Evolutionary conservation across 2,329 filamentous ascomycete genomes (phyloP).

Genomic region (Clonostachys rhizophaga): DNA sequence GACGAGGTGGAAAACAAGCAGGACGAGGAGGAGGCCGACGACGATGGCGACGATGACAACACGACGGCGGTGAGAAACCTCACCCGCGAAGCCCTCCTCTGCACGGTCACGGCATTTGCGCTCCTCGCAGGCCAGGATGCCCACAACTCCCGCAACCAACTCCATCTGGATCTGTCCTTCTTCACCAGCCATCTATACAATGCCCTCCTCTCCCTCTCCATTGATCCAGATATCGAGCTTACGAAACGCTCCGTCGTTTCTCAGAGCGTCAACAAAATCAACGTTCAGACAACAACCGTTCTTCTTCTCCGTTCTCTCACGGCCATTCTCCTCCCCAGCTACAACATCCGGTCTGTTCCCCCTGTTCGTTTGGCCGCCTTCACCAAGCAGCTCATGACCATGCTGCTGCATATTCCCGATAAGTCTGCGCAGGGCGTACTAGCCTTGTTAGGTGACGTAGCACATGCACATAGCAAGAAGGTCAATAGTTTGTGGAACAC

Average conservation of each 20-base stretch:
- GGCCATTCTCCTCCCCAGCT: conserved; percentile 71
- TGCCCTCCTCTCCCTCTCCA: conserved; percentile 71
- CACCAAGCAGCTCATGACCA: conserved; percentile 81
- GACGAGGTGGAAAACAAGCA: conserved; percentile 36
- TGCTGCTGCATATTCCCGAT: conserved; percentile 81
- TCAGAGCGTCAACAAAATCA: conserved; percentile 62
- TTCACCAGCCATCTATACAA: conserved; percentile 94
- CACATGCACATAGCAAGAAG: conserved; percentile 77
- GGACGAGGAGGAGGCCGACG: conserved; percentile 31
- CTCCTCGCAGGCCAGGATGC: conserved; percentile 91
- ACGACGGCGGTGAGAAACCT: conserved; percentile 58
- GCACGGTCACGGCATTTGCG: conserved; percentile 95
- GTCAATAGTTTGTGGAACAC: conserved; percentile 88
- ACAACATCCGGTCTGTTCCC: conserved; percentile 70
- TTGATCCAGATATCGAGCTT: conserved; percentile 83
- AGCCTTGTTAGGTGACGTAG: conserved; percentile 71
- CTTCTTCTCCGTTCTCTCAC: conserved; percentile 84
- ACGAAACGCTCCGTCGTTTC: conserved; percentile 40
- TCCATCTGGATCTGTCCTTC: conserved; percentile 89
- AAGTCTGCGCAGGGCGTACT: conserved; percentile 81
- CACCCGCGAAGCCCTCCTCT: conserved; percentile 83
- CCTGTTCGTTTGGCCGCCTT: conserved; percentile 87
- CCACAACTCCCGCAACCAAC: conserved; percentile 72
- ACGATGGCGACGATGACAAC: conserved; percentile 32
- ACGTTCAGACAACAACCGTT: conserved; percentile 91